Evolutionary conservation across 306 rosid genomes (phyloP).

Genomic region (Vicia sativa): DNA sequence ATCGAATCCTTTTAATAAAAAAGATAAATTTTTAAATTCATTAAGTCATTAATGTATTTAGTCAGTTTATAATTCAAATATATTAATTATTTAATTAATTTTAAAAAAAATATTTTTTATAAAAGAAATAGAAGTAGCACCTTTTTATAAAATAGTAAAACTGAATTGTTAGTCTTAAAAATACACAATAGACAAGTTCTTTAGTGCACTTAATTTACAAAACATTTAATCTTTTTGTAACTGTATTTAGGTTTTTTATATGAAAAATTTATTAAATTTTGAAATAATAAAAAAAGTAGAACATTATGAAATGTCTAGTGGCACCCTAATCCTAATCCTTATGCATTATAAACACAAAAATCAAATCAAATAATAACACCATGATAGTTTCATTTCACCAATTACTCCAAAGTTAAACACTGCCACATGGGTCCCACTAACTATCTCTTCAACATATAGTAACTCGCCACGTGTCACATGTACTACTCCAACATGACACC

Average conservation of each 20-base stretch:
- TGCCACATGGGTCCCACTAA: constrained; percentile 6
- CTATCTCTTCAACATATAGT: neutral
- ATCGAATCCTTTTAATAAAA: too few species aligned
- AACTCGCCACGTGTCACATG: neutral
- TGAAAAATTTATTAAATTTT: neutral
- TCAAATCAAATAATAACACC: neutral
- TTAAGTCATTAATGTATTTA: too few species aligned
- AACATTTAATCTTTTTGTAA: neutral
- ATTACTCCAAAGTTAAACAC: neutral
- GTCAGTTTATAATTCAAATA: too few species aligned
- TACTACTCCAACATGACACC: constrained; percentile 17
- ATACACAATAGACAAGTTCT: too few species aligned
- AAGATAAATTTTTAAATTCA: too few species aligned
- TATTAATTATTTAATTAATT: too few species aligned
- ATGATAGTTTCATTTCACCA: neutral
- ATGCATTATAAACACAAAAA: neutral
- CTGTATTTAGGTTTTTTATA: neutral
- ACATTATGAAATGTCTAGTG: constrained; percentile 5
- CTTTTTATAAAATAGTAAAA: too few species aligned
- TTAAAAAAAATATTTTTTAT: too few species aligned
- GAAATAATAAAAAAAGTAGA: neutral
- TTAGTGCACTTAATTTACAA: neutral
- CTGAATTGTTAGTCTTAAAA: too few species aligned
- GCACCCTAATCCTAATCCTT: neutral
- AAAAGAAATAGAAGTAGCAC: too few species aligned